phyloP scores from a whole-genome alignment of 2,329 filamentous ascomycete species.

The Huntiella decipiens region DNA sequence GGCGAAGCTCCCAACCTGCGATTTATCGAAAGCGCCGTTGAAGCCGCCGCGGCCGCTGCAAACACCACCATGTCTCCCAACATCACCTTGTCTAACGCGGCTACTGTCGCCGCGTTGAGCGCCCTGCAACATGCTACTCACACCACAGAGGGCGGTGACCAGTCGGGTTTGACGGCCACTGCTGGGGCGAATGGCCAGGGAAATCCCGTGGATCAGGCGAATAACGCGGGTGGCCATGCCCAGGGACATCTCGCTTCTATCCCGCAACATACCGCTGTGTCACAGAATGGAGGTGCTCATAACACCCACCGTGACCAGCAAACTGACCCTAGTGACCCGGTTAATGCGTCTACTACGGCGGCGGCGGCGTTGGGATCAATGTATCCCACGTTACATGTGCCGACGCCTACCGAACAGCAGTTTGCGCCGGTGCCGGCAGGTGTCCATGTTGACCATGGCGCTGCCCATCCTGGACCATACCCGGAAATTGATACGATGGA shows the following conservation, averaged over 20 bases:
- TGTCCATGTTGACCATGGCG: background rate
- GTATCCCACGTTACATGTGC: constrained; percentile 40
- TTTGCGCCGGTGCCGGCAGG: constrained; percentile 21
- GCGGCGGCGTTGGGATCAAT: constrained; percentile 38
- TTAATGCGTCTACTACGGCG: constrained; percentile 38
- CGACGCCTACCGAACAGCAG: constrained; percentile 37
- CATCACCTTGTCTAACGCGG: constrained; percentile 8
- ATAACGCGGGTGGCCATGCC: no score
- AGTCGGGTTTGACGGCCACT: constrained; percentile 1
- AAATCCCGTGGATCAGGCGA: no score
- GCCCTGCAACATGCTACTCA: constrained; percentile 35
- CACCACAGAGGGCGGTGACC: constrained; percentile 13
- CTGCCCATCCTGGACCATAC: background rate
- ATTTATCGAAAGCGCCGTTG: constrained; percentile 36
- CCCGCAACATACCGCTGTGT: background rate
- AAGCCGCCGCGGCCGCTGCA: constrained; percentile 22
- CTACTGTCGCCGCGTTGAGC: constrained; percentile 21
- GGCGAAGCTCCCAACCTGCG: constrained; percentile 11
- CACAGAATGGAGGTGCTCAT: background rate
- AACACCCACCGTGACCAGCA: constrained; percentile 3
- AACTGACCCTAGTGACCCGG: constrained; percentile 27
- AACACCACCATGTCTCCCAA: constrained; percentile 15
- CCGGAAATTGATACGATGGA: constrained; percentile 2
- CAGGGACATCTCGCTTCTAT: no score
- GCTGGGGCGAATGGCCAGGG: background rate